Base-by-base conservation (phyloP, 306 rosid genomes). In the Vigna reflexopilosa region DNA sequence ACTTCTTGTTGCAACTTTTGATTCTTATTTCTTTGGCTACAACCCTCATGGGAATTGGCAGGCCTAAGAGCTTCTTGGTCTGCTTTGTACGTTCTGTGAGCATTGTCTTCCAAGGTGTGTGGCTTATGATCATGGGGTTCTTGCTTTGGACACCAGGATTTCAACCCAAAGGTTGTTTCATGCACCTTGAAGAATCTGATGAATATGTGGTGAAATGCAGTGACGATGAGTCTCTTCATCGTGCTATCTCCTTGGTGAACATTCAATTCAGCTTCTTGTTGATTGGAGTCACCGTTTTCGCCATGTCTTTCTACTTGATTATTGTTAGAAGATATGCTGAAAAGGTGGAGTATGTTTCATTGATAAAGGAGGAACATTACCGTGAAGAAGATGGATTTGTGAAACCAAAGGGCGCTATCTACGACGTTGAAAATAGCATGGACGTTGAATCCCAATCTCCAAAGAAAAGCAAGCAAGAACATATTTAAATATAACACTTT, bases 91-190 rank as follows among this genome's bases (percentile, higher is more conserved):
- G 94, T 49, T 91, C 97, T 0, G 13, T 85, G 0, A 74, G 93
- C 70, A 88, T 94, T 63, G 8, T 64, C 9, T 89, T 88, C 72
- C 97, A 91, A 83, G 98, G 97, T 6, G 4, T 86, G 12, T 94
- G 97, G 98, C 83, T 94, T 55, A 85, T 90, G 50, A 72, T 84
- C 20, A 86, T 84, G 89, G 98, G 98, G 3, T 67, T 91, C 50
- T 50, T 89, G 85, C 91, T 94, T 2, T 91, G 91, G 89, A 87
- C 89, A 1, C 96, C 94, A 3, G 81, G 70, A 0, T 74, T 86
- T 64, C 63, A 75, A 13, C 49, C 89, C 3, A 91, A 89, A 79
- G 98, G 94, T 5, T 94, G 98, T 38, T 83, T 76, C 62, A 36
- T 88, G 73, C 44, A 87, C n/a, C 56, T 6, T 0, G 90, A 88